Base-by-base conservation (phyloP, 2,329 filamentous ascomycete genomes). In the Myotisia sp. region DNA sequence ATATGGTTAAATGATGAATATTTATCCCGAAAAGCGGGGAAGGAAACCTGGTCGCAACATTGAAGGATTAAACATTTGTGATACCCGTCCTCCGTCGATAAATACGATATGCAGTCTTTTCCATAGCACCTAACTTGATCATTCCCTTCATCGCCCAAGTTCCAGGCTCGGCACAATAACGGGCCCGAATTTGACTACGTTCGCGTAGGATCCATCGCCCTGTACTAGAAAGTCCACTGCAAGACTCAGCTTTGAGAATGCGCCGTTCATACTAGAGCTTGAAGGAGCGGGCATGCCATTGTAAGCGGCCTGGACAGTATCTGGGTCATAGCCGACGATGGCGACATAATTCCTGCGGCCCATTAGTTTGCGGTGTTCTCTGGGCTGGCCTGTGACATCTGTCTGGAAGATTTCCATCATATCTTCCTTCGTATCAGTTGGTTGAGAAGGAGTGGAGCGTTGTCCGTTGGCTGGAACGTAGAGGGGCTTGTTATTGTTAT, bases 401-500 rank as follows among this genome's bases (percentile, higher is more conserved):
- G 79, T 82, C 49, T 90, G 84, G 70, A 98, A 98, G 45, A 98
- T 92, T 64, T 98, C 90, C 81, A 98, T 92, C 90, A 98, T 98
- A 60, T 98, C 90, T 58, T 98, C 90, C 59, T 98, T 95, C 29
- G 90, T 98, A 55, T 98, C 90, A 2, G 77, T 79, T 1, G 79
- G 76, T 44, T 56, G 49, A 6, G 73, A 71, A 37, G 84, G 75
- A 1, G 69, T 68, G 39, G 65, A 70, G 43, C 73, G 66, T 45
- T 76, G 71, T n/a, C 87, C 87, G 56, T 98, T 98, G 36, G 72
- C 68, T 0, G 90, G 90, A 36, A 98, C 70, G 56, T 94, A 98
- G 18, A 95, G 74, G 23, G 81, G 74, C 57, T 87, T 90, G 62
- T 86, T 87, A 65, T 80, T 90, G 40, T 53, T 51, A 66, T 95